Percentiles rank a stretch among this genome's conserved stretches.
These are phyloP conservation scores for Tardiomyces blankii DNA, from an alignment of 1,139 yeast species.

Conservation along the genomic window DNA sequence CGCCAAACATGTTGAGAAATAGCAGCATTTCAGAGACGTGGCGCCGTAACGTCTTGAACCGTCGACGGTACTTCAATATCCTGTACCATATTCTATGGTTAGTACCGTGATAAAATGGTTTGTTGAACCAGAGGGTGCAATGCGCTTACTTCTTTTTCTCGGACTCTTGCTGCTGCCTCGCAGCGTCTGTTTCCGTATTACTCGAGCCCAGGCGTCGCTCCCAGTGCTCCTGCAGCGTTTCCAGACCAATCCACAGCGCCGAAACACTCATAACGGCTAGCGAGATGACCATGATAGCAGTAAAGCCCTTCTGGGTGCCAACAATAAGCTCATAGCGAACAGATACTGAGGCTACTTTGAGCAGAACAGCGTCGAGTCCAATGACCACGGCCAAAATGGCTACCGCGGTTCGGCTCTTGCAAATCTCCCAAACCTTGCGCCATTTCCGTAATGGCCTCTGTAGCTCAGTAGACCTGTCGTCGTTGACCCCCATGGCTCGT, in stretches of 20 bases:
- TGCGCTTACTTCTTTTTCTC: too few species aligned
- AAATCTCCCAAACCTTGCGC: too few species aligned
- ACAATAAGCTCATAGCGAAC: neutral
- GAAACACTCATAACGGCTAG: neutral
- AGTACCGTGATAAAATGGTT: too few species aligned
- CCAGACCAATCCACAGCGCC: neutral
- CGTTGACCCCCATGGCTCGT: too few species aligned
- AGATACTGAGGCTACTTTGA: neutral
- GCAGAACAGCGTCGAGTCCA: neutral
- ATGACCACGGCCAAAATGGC: neutral
- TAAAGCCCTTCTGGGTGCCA: neutral
- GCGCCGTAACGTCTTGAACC: too few species aligned
- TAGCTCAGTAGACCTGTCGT: too few species aligned
- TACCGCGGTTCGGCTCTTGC: too few species aligned
- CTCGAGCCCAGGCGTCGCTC: neutral
- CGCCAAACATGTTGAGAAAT: slow-evolving; percentile 13
- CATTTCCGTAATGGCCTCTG: too few species aligned
- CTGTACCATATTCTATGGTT: too few species aligned
- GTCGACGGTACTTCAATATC: too few species aligned
- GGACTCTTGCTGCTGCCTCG: neutral
- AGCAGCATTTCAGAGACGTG: slow-evolving; percentile 8
- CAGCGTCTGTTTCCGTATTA: neutral
- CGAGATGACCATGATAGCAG: neutral
- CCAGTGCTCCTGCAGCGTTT: neutral
- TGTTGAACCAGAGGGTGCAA: too few species aligned